Conservation (phyloP, 1,139 yeast genomes). For the Insectozyma bohioensis region DNA sequence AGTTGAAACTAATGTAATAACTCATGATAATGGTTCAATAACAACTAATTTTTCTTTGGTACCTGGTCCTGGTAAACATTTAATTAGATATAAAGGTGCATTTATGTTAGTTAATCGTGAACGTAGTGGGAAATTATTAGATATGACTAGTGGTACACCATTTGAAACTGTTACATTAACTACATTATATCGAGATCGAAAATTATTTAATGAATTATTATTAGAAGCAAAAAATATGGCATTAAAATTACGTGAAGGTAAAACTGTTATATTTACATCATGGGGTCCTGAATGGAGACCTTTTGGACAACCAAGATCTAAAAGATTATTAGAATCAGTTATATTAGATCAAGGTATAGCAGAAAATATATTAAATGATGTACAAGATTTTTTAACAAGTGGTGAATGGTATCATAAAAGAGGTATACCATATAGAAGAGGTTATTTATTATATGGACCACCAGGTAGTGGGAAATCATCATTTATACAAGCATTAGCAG, state of each 20-base stretch:
- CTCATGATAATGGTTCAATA: conserved; percentile 92
- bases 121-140: conserved; percentile 84
- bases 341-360: conserved; percentile 76
- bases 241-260: conserved; percentile 81
- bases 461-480: conserved; percentile 98
- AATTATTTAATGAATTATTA: conserved; percentile 67
- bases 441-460: conserved; percentile 92
- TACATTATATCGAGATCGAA: conserved; percentile 80
- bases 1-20: conserved; percentile 83
- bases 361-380: conserved; percentile 66
- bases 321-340: conserved; percentile 82
- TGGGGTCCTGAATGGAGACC: conserved; percentile 99
- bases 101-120: conserved; percentile 88
- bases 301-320: conserved; percentile 92
- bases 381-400: conserved; percentile 71
- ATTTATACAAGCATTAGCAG: conserved; percentile 94
- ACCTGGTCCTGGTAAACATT: conserved; percentile 98
- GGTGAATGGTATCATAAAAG: conserved; percentile 93
- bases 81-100: conserved; percentile 82
- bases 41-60: conserved; percentile 85
- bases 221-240: conserved; percentile 86
- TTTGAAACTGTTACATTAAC: conserved; percentile 94
- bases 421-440: conserved; percentile 96
- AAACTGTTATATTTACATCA: conserved; percentile 88
- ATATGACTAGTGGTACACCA: conserved; percentile 89